Conservation (phyloP, 345 rosid genomes). For the Eutrema heterophyllum region DNA sequence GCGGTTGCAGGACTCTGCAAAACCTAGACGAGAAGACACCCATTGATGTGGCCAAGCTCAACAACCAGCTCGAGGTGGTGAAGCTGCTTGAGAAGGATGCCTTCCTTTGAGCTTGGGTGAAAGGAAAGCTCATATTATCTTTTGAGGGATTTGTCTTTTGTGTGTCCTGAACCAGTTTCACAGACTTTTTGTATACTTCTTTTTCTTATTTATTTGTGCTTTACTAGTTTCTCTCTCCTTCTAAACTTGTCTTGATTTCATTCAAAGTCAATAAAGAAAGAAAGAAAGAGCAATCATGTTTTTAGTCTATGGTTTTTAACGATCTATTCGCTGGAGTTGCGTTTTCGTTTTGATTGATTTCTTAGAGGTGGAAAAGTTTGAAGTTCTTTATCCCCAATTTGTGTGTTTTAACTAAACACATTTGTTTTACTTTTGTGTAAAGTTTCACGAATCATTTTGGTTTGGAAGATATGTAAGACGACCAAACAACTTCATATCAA, state of each 20-base stretch:
- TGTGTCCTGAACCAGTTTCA: constrained; percentile 14
- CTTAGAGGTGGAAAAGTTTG: background rate
- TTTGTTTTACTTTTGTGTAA: too few species aligned
- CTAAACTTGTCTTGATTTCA: background rate
- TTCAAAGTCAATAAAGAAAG: background rate
- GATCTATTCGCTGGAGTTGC: background rate
- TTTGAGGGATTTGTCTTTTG: background rate
- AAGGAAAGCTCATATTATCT: constrained; percentile 8
- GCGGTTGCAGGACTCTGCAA: constrained; percentile 69
- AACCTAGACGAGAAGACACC: constrained; percentile 98
- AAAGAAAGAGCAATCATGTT: background rate
- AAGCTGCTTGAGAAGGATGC: constrained; percentile 96
- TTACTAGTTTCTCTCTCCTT: constrained; percentile 2
- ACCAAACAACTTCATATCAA: background rate
- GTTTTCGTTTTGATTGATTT: background rate
- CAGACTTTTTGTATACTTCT: constrained; percentile 4
- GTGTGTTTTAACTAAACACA: too few species aligned
- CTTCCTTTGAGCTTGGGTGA: constrained; percentile 50
- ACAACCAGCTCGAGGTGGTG: constrained; percentile 85
- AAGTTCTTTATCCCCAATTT: background rate
- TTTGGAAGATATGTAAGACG: background rate
- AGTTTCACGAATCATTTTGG: constrained; percentile 2
- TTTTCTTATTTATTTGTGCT: background rate
- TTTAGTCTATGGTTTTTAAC: background rate
- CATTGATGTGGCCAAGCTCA: constrained; percentile 90